These are phyloP conservation scores for Arxiozyma telluris DNA, from an alignment of 1,139 yeast species.

Conservation along the genomic window DNA sequence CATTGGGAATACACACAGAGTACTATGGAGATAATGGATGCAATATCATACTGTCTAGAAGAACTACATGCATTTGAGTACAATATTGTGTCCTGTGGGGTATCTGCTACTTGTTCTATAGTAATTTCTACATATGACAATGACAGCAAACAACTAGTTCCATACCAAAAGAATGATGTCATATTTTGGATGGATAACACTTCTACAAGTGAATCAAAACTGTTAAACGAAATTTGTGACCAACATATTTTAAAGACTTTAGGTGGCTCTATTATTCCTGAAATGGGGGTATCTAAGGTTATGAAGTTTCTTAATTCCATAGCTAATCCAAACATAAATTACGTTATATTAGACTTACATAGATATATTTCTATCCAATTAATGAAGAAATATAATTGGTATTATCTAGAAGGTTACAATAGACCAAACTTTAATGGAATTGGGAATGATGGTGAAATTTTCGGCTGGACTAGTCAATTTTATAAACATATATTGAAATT, in stretches of 20 bases:
- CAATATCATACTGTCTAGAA: constrained; percentile 18
- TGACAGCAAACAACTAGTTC: constrained; percentile 5
- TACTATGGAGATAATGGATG: constrained; percentile 34
- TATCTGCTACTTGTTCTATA: constrained; percentile 50
- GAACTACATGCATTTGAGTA: constrained; percentile 11
- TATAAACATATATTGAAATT: no score
- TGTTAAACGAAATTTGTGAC: constrained; percentile 28
- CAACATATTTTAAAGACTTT: constrained; percentile 23
- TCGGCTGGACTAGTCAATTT: no score
- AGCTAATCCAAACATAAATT: constrained; percentile 5
- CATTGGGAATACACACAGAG: constrained; percentile 35
- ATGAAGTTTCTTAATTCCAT: constrained; percentile 32
- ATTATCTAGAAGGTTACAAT: no score
- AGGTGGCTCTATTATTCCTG: constrained; percentile 45
- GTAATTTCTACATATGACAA: constrained; percentile 24
- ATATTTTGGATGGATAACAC: constrained; percentile 56
- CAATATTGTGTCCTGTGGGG: constrained; percentile 20
- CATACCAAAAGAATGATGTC: constrained; percentile 35
- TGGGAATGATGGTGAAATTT: no score
- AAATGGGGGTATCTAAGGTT: constrained; percentile 49
- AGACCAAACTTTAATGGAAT: no score
- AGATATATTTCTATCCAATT: constrained; percentile 41
- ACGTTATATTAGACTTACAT: constrained; percentile 40
- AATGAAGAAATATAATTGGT: constrained; percentile 14
- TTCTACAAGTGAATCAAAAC: constrained; percentile 31